Conservation (phyloP, 208 protist genomes). For the Trypanosoma melophagium region DNA sequence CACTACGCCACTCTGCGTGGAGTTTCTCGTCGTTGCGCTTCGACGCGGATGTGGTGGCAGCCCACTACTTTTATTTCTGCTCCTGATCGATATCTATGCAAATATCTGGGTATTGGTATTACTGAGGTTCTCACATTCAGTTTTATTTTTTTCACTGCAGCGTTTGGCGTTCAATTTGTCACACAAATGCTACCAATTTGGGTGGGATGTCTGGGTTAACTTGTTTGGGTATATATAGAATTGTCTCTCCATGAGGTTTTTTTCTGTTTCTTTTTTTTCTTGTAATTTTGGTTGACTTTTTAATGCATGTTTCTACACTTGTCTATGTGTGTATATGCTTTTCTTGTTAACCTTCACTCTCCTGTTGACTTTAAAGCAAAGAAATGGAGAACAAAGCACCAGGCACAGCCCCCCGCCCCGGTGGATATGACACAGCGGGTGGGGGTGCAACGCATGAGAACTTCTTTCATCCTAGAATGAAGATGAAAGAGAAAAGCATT, state of each 20-base stretch:
- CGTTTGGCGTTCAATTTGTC: slow-evolving; percentile 16
- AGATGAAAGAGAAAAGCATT: slow-evolving; percentile 50
- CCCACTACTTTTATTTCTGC: not conserved
- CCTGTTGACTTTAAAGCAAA: not conserved
- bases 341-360: not conserved
- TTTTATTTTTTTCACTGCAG: slow-evolving; percentile 22
- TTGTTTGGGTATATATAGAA: slow-evolving; percentile 1
- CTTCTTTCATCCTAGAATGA: slow-evolving; percentile 70
- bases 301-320: no score
- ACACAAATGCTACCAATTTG: not conserved
- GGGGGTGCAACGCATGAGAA: slow-evolving; percentile 60
- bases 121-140: slow-evolving; percentile 6
- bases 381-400: slow-evolving; percentile 84
- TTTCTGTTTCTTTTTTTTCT: not conserved
- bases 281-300: not conserved
- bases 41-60: slow-evolving; percentile 14
- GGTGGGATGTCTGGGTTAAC: not conserved
- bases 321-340: no score
- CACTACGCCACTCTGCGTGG: not conserved
- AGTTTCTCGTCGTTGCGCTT: slow-evolving; percentile 16
- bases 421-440: slow-evolving; percentile 53
- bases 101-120: slow-evolving; percentile 11
- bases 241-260: no score
- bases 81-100: slow-evolving; percentile 13
- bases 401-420: slow-evolving; percentile 55